A percentile compares a stretch with the other conserved stretches of the same genome.
phyloP scores from a whole-genome alignment of 345 rosid genomes.

The Eucalyptus tenuipes region DNA sequence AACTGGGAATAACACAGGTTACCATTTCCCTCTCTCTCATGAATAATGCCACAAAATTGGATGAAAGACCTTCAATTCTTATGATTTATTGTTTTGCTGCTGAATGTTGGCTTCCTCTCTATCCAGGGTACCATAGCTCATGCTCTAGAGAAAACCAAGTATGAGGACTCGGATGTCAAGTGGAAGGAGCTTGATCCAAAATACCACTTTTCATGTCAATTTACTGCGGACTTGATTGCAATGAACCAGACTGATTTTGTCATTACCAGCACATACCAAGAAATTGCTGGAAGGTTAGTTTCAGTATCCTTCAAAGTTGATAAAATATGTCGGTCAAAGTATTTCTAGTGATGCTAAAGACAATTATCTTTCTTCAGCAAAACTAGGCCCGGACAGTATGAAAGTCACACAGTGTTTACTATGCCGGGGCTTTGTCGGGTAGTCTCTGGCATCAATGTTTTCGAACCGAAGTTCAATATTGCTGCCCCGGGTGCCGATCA shows the following conservation, averaged over 20 bases:
- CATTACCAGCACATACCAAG: slow-evolving; percentile 88
- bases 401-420: slow-evolving; percentile 70
- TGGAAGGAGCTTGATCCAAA: slow-evolving; percentile 84
- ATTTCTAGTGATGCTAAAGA: background rate
- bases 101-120: background rate
- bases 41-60: background rate
- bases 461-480: slow-evolving; percentile 89
- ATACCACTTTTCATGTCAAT: slow-evolving; percentile 93
- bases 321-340: background rate
- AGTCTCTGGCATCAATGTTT: slow-evolving; percentile 81
- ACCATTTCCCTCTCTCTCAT: background rate
- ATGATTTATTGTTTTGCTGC: background rate
- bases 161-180: slow-evolving; percentile 78
- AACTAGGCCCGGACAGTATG: slow-evolving; percentile 79
- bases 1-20: slow-evolving; percentile 78
- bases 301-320: background rate
- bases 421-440: slow-evolving; percentile 91
- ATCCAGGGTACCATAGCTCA: slow-evolving; percentile 80
- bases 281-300: slow-evolving; percentile 86
- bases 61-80: background rate
- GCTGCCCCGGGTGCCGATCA: slow-evolving; percentile 96
- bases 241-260: slow-evolving; percentile 85
- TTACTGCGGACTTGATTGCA: slow-evolving; percentile 74
- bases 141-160: slow-evolving; percentile 88
- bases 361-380: slow-evolving; percentile 28